Evolutionary conservation across 1,284 basidiomycete genomes (phyloP), one percentile per base, ranked within the genome.

Genomic region (Apiotrichum sp.): DNA sequence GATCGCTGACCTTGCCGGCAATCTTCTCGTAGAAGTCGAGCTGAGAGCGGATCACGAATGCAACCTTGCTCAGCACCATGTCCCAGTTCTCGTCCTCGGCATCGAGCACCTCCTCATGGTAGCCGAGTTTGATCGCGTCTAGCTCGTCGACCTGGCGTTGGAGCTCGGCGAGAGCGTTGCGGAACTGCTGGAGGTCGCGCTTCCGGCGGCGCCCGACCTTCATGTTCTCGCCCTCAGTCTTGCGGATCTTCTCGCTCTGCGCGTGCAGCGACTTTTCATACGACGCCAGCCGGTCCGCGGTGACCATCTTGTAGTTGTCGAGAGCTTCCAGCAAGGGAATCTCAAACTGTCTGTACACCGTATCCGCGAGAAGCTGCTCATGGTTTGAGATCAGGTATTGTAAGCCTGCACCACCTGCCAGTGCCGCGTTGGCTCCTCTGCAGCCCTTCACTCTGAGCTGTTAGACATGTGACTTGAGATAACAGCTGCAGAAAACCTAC

Each of bases 341-440:
- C 77, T 95, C 91, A 61, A 96, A 92, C 54, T 86, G 89, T 66
- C 87, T 88, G 75, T 93, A 90, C 46, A 95, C 80, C 4, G 87
- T 84, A 68, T 92, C 89, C 35, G 89, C 84, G 67, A 96, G 78
- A 53, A 96, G 83, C 72, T 92, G 89, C 81, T 89, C 91, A 67
- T 95, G 90, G 74, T 95, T 95, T 53, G 87, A 86, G 68, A 95
- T 87, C 62, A 97, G 82, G 74, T 92, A 89, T 73, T 96, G 91
- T 50, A 96, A 78, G 2, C 93, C 93, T 14, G 87, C 85, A n/a
- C 88, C 85, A 36, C 71, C 73, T 5, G 88, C 89, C 69, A 92
- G 84, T 6, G 63, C 69, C 46, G 70, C 67, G 46, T 73, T 72
- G 11, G 72, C 66, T 6, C 65, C 58, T 6, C 71, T 61, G 47